Percentiles rank a stretch among this genome's conserved stretches.
These are phyloP conservation scores for Suillus paluster DNA, from an alignment of 768 basidiomycete genomes.

Conservation along the genomic window DNA sequence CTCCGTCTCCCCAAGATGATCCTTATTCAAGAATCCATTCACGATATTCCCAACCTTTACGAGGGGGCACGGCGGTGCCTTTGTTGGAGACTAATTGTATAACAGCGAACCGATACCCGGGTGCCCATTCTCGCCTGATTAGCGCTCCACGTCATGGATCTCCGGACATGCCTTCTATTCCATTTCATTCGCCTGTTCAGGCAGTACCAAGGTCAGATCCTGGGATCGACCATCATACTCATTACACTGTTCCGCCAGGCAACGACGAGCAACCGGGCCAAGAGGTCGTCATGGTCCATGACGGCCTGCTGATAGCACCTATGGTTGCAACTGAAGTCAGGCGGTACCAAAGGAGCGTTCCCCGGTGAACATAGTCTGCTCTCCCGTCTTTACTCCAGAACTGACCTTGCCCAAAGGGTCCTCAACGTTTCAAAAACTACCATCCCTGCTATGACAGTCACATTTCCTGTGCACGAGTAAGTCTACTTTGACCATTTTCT, in stretches of 20 bases:
- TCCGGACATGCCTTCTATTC: too few species aligned
- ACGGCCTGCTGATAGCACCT: slow-evolving; percentile 19
- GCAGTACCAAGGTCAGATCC: too few species aligned
- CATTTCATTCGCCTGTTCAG: too few species aligned
- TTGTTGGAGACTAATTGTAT: not conserved
- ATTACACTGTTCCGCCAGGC: slow-evolving; percentile 11
- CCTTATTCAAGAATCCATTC: not conserved
- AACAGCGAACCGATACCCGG: too few species aligned
- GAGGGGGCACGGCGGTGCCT: too few species aligned
- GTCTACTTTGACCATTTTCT: not conserved
- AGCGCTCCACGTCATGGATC: too few species aligned
- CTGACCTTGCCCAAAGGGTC: not conserved
- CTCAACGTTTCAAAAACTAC: not conserved
- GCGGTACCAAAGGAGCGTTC: slow-evolving; percentile 17
- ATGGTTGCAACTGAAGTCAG: slow-evolving; percentile 20
- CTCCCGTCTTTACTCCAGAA: not conserved
- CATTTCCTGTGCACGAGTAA: slow-evolving; percentile 4
- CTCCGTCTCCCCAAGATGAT: not conserved
- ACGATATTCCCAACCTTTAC: not conserved
- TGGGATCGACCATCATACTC: not conserved
- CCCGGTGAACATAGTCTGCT: not conserved
- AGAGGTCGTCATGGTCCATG: not conserved
- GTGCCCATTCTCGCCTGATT: not conserved
- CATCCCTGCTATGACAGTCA: slow-evolving; percentile 1
- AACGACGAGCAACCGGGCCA: slow-evolving; percentile 9